These are phyloP conservation scores for Pyrenula aspistea DNA, from an alignment of 495 filamentous ascomycete genomes.

Conservation along the genomic window DNA sequence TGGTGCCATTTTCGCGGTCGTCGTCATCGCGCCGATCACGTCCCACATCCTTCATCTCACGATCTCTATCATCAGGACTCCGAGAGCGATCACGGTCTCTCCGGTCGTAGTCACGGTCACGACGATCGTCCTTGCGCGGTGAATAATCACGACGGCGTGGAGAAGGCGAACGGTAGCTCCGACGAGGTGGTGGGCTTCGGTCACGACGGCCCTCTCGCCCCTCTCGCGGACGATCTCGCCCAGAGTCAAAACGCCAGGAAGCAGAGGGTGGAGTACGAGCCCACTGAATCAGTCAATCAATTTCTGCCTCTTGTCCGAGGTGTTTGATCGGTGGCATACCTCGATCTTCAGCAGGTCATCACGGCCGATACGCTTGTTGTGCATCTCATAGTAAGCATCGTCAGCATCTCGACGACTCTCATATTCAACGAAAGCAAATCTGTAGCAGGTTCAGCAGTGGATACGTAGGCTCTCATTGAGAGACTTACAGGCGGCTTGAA, in stretches of 20 bases:
- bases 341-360: constrained; percentile 98
- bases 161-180: constrained; percentile 57
- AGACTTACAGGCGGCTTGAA: constrained; percentile 82
- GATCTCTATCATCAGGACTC: constrained; percentile 52
- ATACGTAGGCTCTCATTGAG: not conserved
- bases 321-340: constrained; percentile 37
- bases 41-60: constrained; percentile 52
- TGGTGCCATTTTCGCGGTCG: constrained; percentile 34
- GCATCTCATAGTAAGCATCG: constrained; percentile 99
- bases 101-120: constrained; percentile 58
- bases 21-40: constrained; percentile 63
- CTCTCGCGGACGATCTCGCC: constrained; percentile 52
- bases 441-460: constrained; percentile 24
- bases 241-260: constrained; percentile 95
- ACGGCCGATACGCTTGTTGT: constrained; percentile 94
- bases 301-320: too few species aligned
- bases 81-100: constrained; percentile 57
- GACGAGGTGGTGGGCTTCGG: constrained; percentile 63
- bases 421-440: constrained; percentile 99
- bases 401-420: constrained; percentile 98
- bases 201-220: constrained; percentile 40
- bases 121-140: constrained; percentile 82
- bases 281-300: constrained; percentile 51
- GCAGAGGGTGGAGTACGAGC: constrained; percentile 95
- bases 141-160: constrained; percentile 77